Evolutionary conservation across 2,329 filamentous ascomycete genomes (phyloP).

Genomic region (Fonsecaea multimorphosa): DNA sequence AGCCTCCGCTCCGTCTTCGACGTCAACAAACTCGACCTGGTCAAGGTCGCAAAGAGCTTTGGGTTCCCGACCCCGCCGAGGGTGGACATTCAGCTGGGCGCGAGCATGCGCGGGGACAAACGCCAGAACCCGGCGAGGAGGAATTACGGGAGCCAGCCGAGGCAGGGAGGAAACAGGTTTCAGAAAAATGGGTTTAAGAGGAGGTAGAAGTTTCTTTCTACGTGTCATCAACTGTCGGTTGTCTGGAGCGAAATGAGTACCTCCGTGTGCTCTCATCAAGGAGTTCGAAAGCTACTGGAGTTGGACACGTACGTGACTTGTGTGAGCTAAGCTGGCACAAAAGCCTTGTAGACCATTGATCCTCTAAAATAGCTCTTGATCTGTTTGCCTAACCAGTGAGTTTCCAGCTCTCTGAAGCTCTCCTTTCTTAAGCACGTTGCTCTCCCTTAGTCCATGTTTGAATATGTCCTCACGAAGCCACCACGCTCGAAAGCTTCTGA

Average conservation of each 20-base stretch:
- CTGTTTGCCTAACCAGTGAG: background rate
- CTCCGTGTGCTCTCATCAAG: background rate
- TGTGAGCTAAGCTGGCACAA: background rate
- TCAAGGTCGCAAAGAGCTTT: conserved; percentile 84
- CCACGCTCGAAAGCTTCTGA: conserved; percentile 12
- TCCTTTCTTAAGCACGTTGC: background rate
- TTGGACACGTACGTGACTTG: background rate
- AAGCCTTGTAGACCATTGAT: background rate
- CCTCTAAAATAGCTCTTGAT: background rate
- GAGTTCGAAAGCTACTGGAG: background rate
- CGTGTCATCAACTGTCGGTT: background rate
- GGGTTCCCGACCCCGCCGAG: conserved; percentile 78
- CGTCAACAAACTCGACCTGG: conserved; percentile 78
- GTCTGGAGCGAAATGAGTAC: background rate
- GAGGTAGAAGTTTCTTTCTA: too few relatives aligned
- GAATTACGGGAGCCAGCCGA: conserved; percentile 79
- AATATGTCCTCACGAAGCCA: background rate
- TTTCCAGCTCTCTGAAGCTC: background rate
- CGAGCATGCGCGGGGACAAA: conserved; percentile 78
- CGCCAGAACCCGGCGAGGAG: conserved; percentile 68
- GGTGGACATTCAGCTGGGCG: conserved; percentile 78
- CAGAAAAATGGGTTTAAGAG: conserved; percentile 45
- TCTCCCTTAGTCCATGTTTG: background rate
- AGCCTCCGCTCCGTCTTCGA: conserved; percentile 83
- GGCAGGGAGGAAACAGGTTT: too few relatives aligned